Conservation (phyloP, 1,139 yeast genomes). For the Suhomyces chickasaworum region DNA sequence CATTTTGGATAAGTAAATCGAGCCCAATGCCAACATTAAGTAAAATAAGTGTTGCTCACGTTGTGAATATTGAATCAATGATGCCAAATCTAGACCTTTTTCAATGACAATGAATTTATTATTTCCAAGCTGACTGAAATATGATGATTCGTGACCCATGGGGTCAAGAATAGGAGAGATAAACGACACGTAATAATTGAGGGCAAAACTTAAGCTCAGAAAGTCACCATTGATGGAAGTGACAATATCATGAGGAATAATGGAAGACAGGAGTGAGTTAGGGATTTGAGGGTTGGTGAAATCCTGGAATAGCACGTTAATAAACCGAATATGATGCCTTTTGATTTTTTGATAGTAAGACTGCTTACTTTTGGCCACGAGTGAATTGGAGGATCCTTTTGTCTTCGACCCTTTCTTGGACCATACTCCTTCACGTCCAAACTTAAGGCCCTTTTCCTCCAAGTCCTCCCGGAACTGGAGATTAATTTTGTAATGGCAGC, state of each 20-base stretch:
- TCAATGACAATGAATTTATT: slow-evolving; percentile 23
- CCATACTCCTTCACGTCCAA: slow-evolving; percentile 40
- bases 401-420: slow-evolving; percentile 14
- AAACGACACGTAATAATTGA: slow-evolving; percentile 29
- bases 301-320: slow-evolving; percentile 23
- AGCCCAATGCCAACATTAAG: slow-evolving; percentile 30
- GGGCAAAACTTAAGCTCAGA: slow-evolving; percentile 25
- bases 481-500: slow-evolving; percentile 27
- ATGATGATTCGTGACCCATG: slow-evolving; percentile 20
- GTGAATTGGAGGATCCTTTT: slow-evolving; percentile 6
- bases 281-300: slow-evolving; percentile 11
- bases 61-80: slow-evolving; percentile 30
- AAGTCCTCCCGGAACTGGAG: slow-evolving; percentile 35
- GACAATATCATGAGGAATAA: slow-evolving; percentile 28
- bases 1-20: slow-evolving; percentile 28
- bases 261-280: slow-evolving; percentile 16
- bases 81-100: slow-evolving; percentile 27
- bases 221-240: slow-evolving; percentile 17
- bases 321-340: slow-evolving; percentile 22
- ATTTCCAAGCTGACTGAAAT: slow-evolving; percentile 17
- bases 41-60: slow-evolving; percentile 27
- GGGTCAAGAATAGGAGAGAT: slow-evolving; percentile 34
- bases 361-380: slow-evolving; percentile 17
- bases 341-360: slow-evolving; percentile 20
- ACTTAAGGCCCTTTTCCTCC: slow-evolving; percentile 30